Evolutionary conservation across 768 basidiomycete species (phyloP), one percentile per base, ranked within the genome.

Genomic region (Tylopilus balloui): DNA sequence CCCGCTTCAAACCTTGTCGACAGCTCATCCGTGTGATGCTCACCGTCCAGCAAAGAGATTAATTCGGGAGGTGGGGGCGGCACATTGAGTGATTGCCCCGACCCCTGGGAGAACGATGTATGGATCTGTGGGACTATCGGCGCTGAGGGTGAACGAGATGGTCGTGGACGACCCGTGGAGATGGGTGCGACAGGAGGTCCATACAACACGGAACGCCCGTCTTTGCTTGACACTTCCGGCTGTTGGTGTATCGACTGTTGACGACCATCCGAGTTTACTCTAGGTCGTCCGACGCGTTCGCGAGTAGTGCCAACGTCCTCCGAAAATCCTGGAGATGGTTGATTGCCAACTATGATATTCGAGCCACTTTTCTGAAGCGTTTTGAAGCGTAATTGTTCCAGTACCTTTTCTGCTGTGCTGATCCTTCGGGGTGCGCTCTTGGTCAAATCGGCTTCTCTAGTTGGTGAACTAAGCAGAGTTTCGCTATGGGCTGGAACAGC

Each of bases 11-110:
- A 95, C 52, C 65, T 77, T 21, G 88, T 82, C 39, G 87, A 85
- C 37, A 98, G 69, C 69, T 97, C 94, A 62, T 98, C 95, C 2
- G 90, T 86, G 65, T 93, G 87, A 65, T 92, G 93, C 48, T 84
- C 87, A 9, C 95, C 96, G 60, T 98, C 86, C 12, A 98, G 73
- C 50, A 90, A 65, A 3, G 72, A 53, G 23, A 76, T 58, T 21
- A 93, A 57, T 12, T 80, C 79, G 5, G 72, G 70, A 8, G 88
- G 88, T 56, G 62, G 65, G 3, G 60, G 37, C 10, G 63, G 50
- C 21, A 50, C 39, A 37, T 53, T 55, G 12, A 50, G 25, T 17
- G 57, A 32, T 51, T 63, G 55, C 57, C 65, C 42, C 42, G 52
- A 49, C 39, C 63, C 59, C 50, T 67, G 53, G 19, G 63, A 51